These are phyloP conservation scores for Hyphodiscus sp. DNA, from an alignment of 2,329 filamentous ascomycete species.

Conservation along the genomic window DNA sequence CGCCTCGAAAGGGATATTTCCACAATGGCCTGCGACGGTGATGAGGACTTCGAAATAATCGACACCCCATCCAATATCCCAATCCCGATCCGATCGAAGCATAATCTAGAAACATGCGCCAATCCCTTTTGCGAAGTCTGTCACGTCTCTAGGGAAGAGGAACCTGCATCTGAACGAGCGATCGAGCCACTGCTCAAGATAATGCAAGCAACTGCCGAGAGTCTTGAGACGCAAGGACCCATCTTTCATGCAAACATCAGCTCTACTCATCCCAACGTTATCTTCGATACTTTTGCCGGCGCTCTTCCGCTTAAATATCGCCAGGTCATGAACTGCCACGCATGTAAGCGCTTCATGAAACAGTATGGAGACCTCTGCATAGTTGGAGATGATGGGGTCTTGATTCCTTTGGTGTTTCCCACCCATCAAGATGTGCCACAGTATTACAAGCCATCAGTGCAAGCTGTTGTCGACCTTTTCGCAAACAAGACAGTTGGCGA, in stretches of 20 bases:
- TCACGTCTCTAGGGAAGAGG: background rate
- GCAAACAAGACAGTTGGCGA: background rate
- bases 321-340: background rate
- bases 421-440: background rate
- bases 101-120: background rate
- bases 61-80: background rate
- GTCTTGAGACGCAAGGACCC: background rate
- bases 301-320: background rate
- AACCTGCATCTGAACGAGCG: background rate
- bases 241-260: background rate
- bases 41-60: background rate
- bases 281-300: background rate
- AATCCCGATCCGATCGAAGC: background rate
- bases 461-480: background rate
- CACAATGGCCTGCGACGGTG: background rate
- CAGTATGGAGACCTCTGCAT: slow-evolving; percentile 6
- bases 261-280: background rate
- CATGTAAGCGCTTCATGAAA: slow-evolving; percentile 1
- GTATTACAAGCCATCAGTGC: background rate
- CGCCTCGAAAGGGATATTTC: too few species aligned
- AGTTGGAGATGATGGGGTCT: background rate
- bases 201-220: background rate
- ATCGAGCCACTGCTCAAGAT: background rate
- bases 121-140: background rate
- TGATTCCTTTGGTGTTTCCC: background rate